Evolutionary conservation across 371 early-diverging fungal species (phyloP).

Genomic region (Mucor circinelloides): DNA sequence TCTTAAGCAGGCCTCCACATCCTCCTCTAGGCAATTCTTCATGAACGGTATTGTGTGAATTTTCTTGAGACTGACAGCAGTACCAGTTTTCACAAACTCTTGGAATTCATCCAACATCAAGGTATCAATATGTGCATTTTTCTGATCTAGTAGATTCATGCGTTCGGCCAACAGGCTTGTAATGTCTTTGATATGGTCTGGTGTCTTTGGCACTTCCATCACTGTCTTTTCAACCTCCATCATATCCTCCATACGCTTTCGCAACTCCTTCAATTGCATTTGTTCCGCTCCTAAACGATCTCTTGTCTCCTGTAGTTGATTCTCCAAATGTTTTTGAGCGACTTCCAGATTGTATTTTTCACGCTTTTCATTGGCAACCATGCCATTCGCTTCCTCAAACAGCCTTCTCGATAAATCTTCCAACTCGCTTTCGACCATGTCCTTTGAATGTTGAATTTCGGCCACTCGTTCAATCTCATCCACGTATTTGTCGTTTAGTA

Average conservation of each 20-base stretch:
- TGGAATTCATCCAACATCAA: constrained; percentile 78
- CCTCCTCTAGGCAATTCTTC: constrained; percentile 84
- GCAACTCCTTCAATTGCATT: constrained; percentile 78
- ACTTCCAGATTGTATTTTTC: constrained; percentile 63
- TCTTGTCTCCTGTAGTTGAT: constrained; percentile 69
- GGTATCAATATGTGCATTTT: constrained; percentile 58
- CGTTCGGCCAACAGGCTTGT: constrained; percentile 16
- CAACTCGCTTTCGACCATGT: constrained; percentile 88
- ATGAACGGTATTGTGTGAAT: constrained; percentile 80
- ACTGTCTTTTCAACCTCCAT: constrained; percentile 14
- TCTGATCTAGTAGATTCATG: constrained; percentile 2
- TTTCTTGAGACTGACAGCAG: constrained; percentile 65
- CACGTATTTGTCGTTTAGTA: constrained; percentile 70
- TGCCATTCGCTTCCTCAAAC: constrained; percentile 92
- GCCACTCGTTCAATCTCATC: constrained; percentile 90
- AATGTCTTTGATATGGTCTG: constrained; percentile 22
- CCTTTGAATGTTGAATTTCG: constrained; percentile 87
- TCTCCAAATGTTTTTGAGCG: constrained; percentile 60
- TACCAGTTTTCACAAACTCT: constrained; percentile 72
- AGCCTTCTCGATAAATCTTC: constrained; percentile 87
- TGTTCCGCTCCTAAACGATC: constrained; percentile 72
- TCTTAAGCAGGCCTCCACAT: constrained; percentile 87
- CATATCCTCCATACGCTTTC: constrained; percentile 71
- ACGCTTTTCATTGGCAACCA: constrained; percentile 88
- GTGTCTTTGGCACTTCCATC: constrained; percentile 12